phyloP scores from a whole-genome alignment of 2,329 filamentous ascomycete genomes.

The Xylariaceae sp. region DNA sequence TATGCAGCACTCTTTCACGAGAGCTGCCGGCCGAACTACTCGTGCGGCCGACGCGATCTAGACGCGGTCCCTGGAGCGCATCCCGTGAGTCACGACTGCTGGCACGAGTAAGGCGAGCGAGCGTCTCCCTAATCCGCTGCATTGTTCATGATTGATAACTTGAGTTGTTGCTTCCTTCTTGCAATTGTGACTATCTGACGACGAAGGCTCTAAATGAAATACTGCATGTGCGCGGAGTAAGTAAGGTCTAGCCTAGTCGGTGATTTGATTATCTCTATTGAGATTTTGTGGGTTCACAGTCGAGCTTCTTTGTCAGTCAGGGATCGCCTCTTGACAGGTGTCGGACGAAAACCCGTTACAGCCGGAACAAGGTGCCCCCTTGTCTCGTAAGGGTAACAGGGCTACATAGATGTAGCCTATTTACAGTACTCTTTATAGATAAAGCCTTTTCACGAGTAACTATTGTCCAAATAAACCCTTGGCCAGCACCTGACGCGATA shows the following conservation, averaged over 20 bases:
- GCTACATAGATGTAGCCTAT: no score
- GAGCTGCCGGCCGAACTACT: conserved; percentile 39
- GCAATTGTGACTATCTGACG: conserved; percentile 9
- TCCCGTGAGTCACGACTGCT: conserved; percentile 35
- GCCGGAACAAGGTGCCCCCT: conserved; percentile 26
- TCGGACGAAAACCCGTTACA: conserved; percentile 26
- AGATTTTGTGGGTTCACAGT: conserved; percentile 18
- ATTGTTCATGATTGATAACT: conserved; percentile 35
- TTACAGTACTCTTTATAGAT: no score
- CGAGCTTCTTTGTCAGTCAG: conserved; percentile 9
- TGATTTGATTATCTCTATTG: conserved; percentile 1
- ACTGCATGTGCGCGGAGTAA: conserved; percentile 5
- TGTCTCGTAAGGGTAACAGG: no score
- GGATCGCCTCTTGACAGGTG: conserved; percentile 16
- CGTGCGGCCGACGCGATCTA: conserved; percentile 38
- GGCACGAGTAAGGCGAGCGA: conserved; percentile 39
- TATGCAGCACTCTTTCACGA: conserved; percentile 33
- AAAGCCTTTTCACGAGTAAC: no score
- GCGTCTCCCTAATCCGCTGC: conserved; percentile 41
- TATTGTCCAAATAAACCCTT: no score
- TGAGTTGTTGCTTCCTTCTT: conserved; percentile 1
- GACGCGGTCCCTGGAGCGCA: conserved; percentile 30
- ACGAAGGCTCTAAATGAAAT: conserved; percentile 7
- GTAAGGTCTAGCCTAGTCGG: background rate
- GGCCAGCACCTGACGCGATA: no score